phyloP scores from a whole-genome alignment of 257 asterid genomes.

The Nicotiana obtusifolia region DNA sequence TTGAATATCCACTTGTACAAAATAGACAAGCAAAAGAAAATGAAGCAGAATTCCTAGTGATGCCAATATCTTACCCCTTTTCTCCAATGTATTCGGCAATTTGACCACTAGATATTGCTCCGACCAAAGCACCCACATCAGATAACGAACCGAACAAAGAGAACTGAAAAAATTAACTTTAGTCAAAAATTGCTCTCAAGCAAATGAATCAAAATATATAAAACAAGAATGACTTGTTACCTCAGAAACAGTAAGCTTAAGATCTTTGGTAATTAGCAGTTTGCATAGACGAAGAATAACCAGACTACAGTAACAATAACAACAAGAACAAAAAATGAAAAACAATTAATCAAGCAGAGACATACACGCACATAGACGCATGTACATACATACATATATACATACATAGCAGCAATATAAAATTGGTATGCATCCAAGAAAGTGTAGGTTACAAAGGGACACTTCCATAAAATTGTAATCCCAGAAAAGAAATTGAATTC shows the following conservation, averaged over 20 bases:
- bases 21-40: neutral
- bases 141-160: slow-evolving; percentile 91
- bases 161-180: slow-evolving; percentile 43
- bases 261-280: slow-evolving; percentile 60
- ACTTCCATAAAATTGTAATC: neutral
- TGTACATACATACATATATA: neutral
- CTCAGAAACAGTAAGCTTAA: slow-evolving; percentile 73
- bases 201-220: neutral
- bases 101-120: slow-evolving; percentile 96
- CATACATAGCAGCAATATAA: neutral
- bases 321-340: neutral
- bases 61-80: slow-evolving; percentile 58
- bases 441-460: neutral
- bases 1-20: neutral
- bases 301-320: slow-evolving; percentile 51
- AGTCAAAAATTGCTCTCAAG: neutral
- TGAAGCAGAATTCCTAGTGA: neutral
- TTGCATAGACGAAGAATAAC: slow-evolving; percentile 90
- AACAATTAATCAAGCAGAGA: neutral
- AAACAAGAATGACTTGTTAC: slow-evolving; percentile 16
- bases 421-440: neutral
- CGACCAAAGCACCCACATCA: too few relatives aligned
- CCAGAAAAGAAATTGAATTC: too few relatives aligned
- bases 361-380: slow-evolving; percentile 6
- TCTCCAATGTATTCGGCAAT: slow-evolving; percentile 93